phyloP scores from a whole-genome alignment of 495 filamentous ascomycete genomes.

The Amniculicola lignicola region DNA sequence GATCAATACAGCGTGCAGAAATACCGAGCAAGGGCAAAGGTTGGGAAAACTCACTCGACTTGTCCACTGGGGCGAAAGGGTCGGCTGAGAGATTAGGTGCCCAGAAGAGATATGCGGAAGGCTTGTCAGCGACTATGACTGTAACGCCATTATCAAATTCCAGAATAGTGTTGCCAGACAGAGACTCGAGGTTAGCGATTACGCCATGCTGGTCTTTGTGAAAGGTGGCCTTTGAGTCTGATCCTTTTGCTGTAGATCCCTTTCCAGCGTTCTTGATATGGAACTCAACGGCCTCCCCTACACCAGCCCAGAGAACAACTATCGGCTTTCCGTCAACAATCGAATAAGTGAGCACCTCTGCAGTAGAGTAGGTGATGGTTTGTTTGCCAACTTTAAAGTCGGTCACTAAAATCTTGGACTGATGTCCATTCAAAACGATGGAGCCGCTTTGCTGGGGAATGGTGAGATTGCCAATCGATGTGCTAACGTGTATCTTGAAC shows the following conservation, averaged over 20 bases:
- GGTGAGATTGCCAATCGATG: slow-evolving; percentile 52
- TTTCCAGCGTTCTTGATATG: slow-evolving; percentile 48
- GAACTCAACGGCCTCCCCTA: slow-evolving; percentile 56
- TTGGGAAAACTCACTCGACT: slow-evolving; percentile 9
- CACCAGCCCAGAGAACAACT: slow-evolving; percentile 54
- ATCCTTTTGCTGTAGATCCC: slow-evolving; percentile 39
- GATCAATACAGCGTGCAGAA: neutral
- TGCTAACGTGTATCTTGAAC: slow-evolving; percentile 54
- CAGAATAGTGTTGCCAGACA: slow-evolving; percentile 48
- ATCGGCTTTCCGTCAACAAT: slow-evolving; percentile 49
- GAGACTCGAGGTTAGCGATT: slow-evolving; percentile 47
- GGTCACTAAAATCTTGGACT: slow-evolving; percentile 60
- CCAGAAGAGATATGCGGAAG: slow-evolving; percentile 55
- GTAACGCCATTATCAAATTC: slow-evolving; percentile 46
- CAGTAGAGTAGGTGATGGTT: slow-evolving; percentile 58
- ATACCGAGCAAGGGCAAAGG: too few relatives aligned
- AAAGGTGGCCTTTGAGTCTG: slow-evolving; percentile 44
- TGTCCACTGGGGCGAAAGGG: slow-evolving; percentile 43
- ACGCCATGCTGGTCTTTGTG: slow-evolving; percentile 39
- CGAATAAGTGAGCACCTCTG: slow-evolving; percentile 55
- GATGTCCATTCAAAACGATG: slow-evolving; percentile 55
- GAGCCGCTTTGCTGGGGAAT: slow-evolving; percentile 44
- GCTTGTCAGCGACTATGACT: slow-evolving; percentile 52
- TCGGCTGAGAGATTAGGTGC: slow-evolving; percentile 53
- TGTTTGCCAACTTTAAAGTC: slow-evolving; percentile 54